Evolutionary conservation across 208 protist genomes (phyloP), one percentile per base, ranked within the genome.

Genomic region (Trypanosoma conorhini): DNA sequence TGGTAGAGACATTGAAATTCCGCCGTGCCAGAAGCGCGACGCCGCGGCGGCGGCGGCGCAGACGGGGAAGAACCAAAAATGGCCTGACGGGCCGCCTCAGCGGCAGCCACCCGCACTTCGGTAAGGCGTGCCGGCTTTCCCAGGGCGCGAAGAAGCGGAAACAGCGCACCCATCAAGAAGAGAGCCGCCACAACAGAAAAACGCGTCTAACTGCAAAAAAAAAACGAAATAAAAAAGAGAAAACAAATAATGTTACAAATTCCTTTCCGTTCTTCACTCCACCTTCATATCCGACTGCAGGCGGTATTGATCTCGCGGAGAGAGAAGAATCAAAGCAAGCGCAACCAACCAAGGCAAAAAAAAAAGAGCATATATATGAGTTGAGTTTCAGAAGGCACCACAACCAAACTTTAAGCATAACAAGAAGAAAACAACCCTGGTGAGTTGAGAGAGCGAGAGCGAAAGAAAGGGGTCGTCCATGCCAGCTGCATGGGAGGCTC

Each of bases 141-240:
- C 26, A 77, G 59, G 0, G 72, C 42, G 9, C 59, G 57, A 63
- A 77, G 66, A 55, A 77, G 48, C 13, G 72, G 72, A 77, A 77
- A 77, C 2, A 42, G 48, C 22, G 30, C 50, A 50, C 50, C 56
- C 72, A 77, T 76, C 33, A 5, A 42, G n/a, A 40, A 56, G 30
- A 66, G 38, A 55, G 54, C 40, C 22, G 33, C 38, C 4, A 55
- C 30, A 35, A 51, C 5, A 51, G 0, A 30, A 8, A 63, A 30
- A 63, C 5, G 1, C 9, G 57, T 44, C 1, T 22, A 31, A 10
- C 7, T 9, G 57, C 51, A 9, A 31, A 56, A 24, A 30, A 10
- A 56, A 61, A 61, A 61, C 15, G 35, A 60, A 8, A 35, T 35
- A 5, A 60, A 30, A 15, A 60, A 35, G 15, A 60, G 35, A 60